Base-by-base conservation (phyloP, 768 basidiomycete genomes). In the Xerocomus potaroensis region DNA sequence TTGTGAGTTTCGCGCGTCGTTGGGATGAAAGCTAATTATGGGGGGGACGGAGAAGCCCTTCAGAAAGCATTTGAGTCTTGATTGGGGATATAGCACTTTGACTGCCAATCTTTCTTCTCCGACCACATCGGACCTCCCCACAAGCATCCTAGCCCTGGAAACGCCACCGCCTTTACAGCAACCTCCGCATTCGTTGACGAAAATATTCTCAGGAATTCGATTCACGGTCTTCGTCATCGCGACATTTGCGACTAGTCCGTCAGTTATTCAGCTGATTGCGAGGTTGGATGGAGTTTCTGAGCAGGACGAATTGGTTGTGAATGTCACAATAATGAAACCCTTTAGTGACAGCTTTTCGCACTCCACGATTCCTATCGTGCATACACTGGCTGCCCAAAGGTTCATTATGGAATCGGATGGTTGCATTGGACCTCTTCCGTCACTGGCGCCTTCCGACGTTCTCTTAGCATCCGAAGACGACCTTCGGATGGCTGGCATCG, bases 41-140 rank as follows among this genome's bases (percentile, higher is more conserved):
- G 76, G 2, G n/a, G 82, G 80, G 1, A 83, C 83, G 1, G 71
- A 82, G 39, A 73, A 0, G 81, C 79, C 0, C 58, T 84, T 21
- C 44, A 59, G 4, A 22, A 40, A 1, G 72, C 73, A 19, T 66
- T 80, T n/a, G 23, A 43, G 1, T 57, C 57, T 84, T 32, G 76
- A 81, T 51, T 83, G 81, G 80, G 67, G 65, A 22, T 41, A 54
- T 15, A 43, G 56, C n/a, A 32, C 29, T 15, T 39, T 50, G 4
- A 33, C 5, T n/a, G 26, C 26, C 24, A 15, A 36, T n/a, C 31
- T 4, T 6, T 36, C 59, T 16, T 36, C 49, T 5, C 55, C 61
- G 21, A 52, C 50, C 3, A 55, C 61, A 22, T 50, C 49, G 1
- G 34, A 8, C 8, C 64, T 54, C 15, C 54, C 59, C 6, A 11